Conservation (phyloP, 495 filamentous ascomycete species). For the Umbilicaria muhlenbergii region DNA sequence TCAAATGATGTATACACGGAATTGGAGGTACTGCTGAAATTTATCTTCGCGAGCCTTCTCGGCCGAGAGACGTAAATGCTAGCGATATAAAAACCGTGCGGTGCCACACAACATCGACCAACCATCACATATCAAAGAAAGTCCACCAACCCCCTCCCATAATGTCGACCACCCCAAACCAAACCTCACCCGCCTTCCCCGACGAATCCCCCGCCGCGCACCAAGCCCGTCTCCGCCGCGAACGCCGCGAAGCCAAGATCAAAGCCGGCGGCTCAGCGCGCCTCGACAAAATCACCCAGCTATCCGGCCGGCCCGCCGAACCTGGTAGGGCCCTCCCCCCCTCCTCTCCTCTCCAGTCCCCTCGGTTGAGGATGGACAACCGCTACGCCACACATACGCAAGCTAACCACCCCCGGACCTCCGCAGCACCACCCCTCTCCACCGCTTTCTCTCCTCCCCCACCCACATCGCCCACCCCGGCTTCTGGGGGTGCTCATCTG, state of each 20-base stretch:
- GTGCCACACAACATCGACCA: no score
- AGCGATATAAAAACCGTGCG: no score
- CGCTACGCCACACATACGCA: no score
- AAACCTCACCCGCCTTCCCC: no score
- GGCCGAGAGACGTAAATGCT: no score
- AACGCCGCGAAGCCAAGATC: slow-evolving; percentile 82
- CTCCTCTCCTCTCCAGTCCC: slow-evolving; percentile 7
- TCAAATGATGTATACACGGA: no score
- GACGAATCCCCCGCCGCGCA: slow-evolving; percentile 38
- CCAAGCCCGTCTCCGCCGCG: slow-evolving; percentile 73
- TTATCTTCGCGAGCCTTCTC: no score
- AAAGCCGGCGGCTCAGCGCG: slow-evolving; percentile 62
- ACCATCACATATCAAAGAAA: no score
- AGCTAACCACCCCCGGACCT: slow-evolving; percentile 16
- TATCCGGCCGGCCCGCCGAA: slow-evolving; percentile 49
- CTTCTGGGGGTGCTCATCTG: slow-evolving; percentile 2
- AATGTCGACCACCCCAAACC: no score
- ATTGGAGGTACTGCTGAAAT: no score
- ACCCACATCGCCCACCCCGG: neutral
- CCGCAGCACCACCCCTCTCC: slow-evolving; percentile 1
- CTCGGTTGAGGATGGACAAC: no score
- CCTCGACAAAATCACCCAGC: slow-evolving; percentile 69
- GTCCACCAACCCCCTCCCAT: no score
- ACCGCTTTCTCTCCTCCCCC: slow-evolving; percentile 1
- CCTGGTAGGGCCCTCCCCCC: slow-evolving; percentile 15